Base-by-base conservation (phyloP, 345 rosid species). In the Arabidopsis suecica region DNA sequence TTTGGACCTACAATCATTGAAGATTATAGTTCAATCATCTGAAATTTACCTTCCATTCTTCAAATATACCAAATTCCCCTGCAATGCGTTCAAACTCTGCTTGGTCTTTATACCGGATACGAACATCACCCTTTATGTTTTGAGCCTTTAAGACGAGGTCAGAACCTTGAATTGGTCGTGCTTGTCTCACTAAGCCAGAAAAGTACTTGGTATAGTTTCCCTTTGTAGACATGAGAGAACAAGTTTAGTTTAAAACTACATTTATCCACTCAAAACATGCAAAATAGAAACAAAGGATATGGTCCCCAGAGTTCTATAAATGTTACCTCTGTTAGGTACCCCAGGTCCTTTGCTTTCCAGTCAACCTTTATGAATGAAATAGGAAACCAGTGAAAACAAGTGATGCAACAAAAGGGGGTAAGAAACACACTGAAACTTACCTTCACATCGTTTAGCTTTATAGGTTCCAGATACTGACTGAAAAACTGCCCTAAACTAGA, bases 401-500 rank as follows among this genome's bases (percentile, higher is more conserved):
- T 67, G 55, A 69, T 68, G 61, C 34, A 60, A 71, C 44, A 34
- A 51, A 79, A 54, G 5, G 56, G 69, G 41, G 62, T 20, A 56
- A 22, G 65, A 58, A 44, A 45, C 33, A 49, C 72, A 70, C 55
- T 22, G 18, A 36, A 5, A 56, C 69, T 74, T 83, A 92, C 99
- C 88, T 83, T 82, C 68, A 88, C 88, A 75, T 89, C 91, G 79
- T 96, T 96, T 82, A 96, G 82, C 82, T 91, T 96, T 67, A 96
- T 96, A 50, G 99, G 98, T 69, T 82, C 88, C 62, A 96, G 96
- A 80, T 92, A 96, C 58, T 89, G 88, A 66, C 77, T 82, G 86
- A 84, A 96, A 81, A 93, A 96, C 83, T 89, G 97, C 64, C 98
- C 99, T 85, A 96, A 57, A 78, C 98, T 96, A 77, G 98, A 93